These are phyloP conservation scores for Wickerhamomyces pijperi DNA, from an alignment of 805 yeast species.

Conservation along the genomic window DNA sequence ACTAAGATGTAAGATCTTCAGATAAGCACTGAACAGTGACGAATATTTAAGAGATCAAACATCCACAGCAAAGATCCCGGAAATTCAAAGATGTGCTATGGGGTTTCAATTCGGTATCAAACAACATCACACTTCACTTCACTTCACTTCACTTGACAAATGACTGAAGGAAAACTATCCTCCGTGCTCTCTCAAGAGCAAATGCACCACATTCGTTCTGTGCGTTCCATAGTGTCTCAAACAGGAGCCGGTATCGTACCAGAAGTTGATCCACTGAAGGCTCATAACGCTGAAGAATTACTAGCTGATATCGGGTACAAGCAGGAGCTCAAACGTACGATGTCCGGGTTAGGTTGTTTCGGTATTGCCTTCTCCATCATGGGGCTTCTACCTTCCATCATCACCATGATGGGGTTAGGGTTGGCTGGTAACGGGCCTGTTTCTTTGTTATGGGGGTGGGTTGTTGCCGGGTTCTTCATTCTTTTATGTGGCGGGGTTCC, in stretches of 20 bases:
- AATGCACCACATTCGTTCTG: slow-evolving; percentile 1
- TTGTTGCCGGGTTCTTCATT: slow-evolving; percentile 41
- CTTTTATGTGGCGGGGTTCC: slow-evolving; percentile 44
- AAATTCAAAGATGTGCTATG: no score
- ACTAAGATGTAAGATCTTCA: no score
- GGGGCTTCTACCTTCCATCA: slow-evolving; percentile 54
- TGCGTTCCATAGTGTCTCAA: slow-evolving; percentile 5
- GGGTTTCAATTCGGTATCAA: no score
- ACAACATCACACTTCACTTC: no score
- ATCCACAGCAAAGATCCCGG: no score
- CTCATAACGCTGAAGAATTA: slow-evolving; percentile 7
- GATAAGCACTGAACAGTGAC: no score
- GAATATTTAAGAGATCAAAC: no score
- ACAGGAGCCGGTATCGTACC: slow-evolving; percentile 6
- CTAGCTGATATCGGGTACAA: slow-evolving; percentile 42
- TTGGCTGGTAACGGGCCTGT: slow-evolving; percentile 48
- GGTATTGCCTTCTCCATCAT: slow-evolving; percentile 58
- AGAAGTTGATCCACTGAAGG: slow-evolving; percentile 15
- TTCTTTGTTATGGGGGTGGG: slow-evolving; percentile 57
- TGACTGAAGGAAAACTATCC: background rate
- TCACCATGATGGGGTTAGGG: slow-evolving; percentile 47
- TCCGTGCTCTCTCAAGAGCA: background rate
- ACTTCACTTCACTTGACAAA: no score
- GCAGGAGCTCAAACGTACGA: slow-evolving; percentile 49
- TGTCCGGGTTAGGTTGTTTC: slow-evolving; percentile 47